phyloP scores from a whole-genome alignment of 176 grass and related monocot genomes.

The Alloteropsis semialata region DNA sequence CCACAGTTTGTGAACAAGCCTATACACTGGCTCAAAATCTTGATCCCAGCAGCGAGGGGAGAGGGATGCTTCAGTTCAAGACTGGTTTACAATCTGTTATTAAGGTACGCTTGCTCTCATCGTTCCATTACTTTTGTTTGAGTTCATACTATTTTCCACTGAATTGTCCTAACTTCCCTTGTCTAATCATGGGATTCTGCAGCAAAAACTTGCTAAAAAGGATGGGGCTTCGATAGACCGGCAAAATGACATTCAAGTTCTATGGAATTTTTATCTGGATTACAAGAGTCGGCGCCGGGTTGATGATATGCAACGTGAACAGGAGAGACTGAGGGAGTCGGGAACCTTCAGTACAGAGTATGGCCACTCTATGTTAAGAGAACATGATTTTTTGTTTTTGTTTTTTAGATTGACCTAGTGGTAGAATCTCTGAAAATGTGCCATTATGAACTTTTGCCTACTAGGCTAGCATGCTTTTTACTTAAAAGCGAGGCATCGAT shows the following conservation, averaged over 20 bases:
- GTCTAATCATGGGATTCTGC: constrained; percentile 26
- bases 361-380: constrained; percentile 9
- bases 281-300: constrained; percentile 67
- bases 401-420: neutral
- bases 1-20: constrained; percentile 79
- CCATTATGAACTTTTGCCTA: neutral
- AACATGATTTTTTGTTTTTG: neutral
- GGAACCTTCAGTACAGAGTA: constrained; percentile 83
- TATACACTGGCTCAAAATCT: constrained; percentile 81
- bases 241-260: constrained; percentile 58
- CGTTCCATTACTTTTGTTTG: neutral
- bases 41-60: constrained; percentile 69
- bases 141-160: neutral
- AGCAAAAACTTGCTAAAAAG: constrained; percentile 87
- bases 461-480: neutral
- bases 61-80: constrained; percentile 91
- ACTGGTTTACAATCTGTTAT: constrained; percentile 80
- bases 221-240: constrained; percentile 56
- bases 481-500: neutral
- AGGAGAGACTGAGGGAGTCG: constrained; percentile 62
- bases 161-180: neutral
- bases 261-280: constrained; percentile 74
- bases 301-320: constrained; percentile 77
- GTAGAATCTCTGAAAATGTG: neutral
- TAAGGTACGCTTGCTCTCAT: constrained; percentile 52